Evolutionary conservation across 306 rosid species (phyloP).

Genomic region (Vigna trinervia): DNA sequence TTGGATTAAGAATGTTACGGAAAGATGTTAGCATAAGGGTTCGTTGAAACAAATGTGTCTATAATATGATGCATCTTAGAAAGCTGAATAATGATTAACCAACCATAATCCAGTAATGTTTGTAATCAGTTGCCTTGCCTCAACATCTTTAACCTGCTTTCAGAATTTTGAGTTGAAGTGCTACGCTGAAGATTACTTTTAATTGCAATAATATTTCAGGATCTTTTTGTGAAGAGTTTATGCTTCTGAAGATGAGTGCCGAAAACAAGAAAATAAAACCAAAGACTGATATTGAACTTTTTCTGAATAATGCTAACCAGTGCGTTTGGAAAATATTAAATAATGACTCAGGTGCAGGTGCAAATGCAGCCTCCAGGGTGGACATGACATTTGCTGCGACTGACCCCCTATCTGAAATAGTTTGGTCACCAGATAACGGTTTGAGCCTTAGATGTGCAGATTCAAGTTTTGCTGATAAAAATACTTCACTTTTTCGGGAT

Average conservation of each 20-base stretch:
- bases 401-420: slow-evolving; percentile 83
- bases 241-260: slow-evolving; percentile 65
- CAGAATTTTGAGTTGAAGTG: slow-evolving; percentile 5
- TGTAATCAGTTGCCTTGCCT: neutral
- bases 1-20: slow-evolving; percentile 2
- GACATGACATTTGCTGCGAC: slow-evolving; percentile 61
- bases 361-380: slow-evolving; percentile 86
- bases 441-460: slow-evolving; percentile 69
- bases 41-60: slow-evolving; percentile 28
- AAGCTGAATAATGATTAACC: slow-evolving; percentile 12
- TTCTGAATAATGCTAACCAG: slow-evolving; percentile 56
- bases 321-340: slow-evolving; percentile 57
- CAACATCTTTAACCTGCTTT: slow-evolving; percentile 25
- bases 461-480: slow-evolving; percentile 61
- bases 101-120: slow-evolving; percentile 19
- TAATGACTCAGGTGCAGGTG: slow-evolving; percentile 93
- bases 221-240: slow-evolving; percentile 47
- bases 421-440: slow-evolving; percentile 89
- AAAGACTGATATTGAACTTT: slow-evolving; percentile 64
- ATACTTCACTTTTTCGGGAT: slow-evolving; percentile 51
- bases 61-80: neutral
- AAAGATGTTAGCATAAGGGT: neutral
- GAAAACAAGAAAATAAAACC: slow-evolving; percentile 63
- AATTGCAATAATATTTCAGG: slow-evolving; percentile 62
- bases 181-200: slow-evolving; percentile 45